Evolutionary conservation across 169 alveolate genomes (phyloP), one percentile per base, ranked within the genome.

Genomic region (Miamiensis avidus): DNA sequence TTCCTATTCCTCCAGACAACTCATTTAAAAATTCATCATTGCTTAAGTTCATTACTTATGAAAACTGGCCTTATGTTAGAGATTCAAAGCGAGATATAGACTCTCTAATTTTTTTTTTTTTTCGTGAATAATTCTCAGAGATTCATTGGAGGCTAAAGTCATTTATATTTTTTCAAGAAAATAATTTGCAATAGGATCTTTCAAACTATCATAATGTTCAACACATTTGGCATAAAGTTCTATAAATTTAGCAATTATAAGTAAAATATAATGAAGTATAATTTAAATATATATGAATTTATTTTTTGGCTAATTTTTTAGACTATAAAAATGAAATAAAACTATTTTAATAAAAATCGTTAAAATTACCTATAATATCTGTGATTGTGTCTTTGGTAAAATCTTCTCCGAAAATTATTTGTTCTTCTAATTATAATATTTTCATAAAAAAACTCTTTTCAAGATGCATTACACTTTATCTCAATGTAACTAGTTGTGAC

Each of bases 131-230:
- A 29, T 31, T 82, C 33, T 30, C 0, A 82, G 31, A 32, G 81
- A 31, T 33, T 82, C 6, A n/a, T 82, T 31, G 72, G 31, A 34
- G 26, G 78, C 49, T 1, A 82, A 33, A 31, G 76, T 82, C 29
- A 73, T 73, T 72, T 82, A 34, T 29, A 82, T 82, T n/a, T 82
- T 82, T 73, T 82, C 86, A 15, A 82, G 49, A 31, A 82, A 82
- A 72, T 82, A 82, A 29, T 30, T 27, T 74, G 65, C 31, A 0
- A 82, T 82, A 0, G 86, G 86, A 31, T 82, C 86, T 72, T 72
- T 31, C 20, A 32, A 0, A n/a, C 34, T 64, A 72, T 82, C 86
- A 82, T 82, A 82, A 82, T 65, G 76, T 31, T 82, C 86, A 69
- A 82, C 86, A 28, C 81, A 65, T 31, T 73, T n/a, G 25, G 86